Evolutionary conservation across 768 basidiomycete genomes (phyloP).

Genomic region (Holtermanniella nyarrowii): DNA sequence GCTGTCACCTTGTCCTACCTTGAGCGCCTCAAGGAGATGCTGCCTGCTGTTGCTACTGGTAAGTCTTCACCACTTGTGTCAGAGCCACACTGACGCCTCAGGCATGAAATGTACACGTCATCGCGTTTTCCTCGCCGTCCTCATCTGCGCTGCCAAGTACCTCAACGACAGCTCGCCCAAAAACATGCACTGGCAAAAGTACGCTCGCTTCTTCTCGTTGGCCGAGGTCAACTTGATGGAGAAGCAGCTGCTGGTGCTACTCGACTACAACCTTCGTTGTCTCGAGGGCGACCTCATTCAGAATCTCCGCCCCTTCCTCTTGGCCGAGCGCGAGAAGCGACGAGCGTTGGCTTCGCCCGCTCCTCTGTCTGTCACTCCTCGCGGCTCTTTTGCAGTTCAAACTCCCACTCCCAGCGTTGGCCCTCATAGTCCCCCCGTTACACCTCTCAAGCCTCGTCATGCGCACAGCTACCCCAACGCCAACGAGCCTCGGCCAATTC

Average conservation of each 20-base stretch:
- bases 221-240: constrained; percentile 83
- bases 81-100: constrained; percentile 9
- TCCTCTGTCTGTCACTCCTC: background rate
- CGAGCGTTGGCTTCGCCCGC: background rate
- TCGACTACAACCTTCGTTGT: constrained; percentile 83
- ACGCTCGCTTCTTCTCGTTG: constrained; percentile 59
- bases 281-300: constrained; percentile 63
- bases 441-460: constrained; percentile 16
- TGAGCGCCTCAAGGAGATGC: constrained; percentile 66
- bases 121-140: constrained; percentile 86
- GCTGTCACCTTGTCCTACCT: constrained; percentile 86
- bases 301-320: constrained; percentile 51
- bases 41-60: constrained; percentile 81
- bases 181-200: constrained; percentile 84
- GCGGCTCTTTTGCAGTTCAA: background rate
- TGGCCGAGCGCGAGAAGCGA: constrained; percentile 11
- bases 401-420: background rate
- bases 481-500: constrained; percentile 1
- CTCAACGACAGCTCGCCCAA: constrained; percentile 78
- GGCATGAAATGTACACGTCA: constrained; percentile 86
- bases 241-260: constrained; percentile 80
- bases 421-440: constrained; percentile 14
- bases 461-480: constrained; percentile 12
- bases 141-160: constrained; percentile 94
- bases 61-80: constrained; percentile 23